Evolutionary conservation across 2,329 filamentous ascomycete genomes (phyloP).

Genomic region (Hysterium pulicare): DNA sequence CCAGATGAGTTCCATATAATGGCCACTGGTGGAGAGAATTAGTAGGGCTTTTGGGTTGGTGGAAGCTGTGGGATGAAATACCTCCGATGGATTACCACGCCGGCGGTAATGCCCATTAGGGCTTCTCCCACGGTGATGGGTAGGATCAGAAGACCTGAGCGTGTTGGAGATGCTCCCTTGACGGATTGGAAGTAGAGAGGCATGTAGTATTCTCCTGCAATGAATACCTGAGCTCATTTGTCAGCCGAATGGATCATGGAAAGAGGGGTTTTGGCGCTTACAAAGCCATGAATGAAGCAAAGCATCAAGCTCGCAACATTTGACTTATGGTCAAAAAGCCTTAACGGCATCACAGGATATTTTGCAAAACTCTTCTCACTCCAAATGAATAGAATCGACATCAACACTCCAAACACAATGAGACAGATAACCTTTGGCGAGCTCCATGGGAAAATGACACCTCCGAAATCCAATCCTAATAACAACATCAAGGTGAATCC

Average conservation of each 20-base stretch:
- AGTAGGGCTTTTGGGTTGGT: background rate
- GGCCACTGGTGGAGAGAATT: conserved; percentile 20
- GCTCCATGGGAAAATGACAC: conserved; percentile 51
- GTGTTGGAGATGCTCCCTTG: conserved; percentile 57
- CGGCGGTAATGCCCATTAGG: conserved; percentile 43
- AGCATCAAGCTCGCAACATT: conserved; percentile 57
- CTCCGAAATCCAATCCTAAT: conserved; percentile 54
- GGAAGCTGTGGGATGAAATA: background rate
- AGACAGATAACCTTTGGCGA: conserved; percentile 55
- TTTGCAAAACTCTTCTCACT: conserved; percentile 62
- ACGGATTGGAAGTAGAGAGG: conserved; percentile 72
- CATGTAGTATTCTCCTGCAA: conserved; percentile 66
- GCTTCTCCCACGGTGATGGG: conserved; percentile 53
- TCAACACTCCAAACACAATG: conserved; percentile 49
- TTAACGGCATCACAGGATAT: conserved; percentile 67
- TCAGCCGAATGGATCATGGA: background rate
- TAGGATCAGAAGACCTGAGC: conserved; percentile 60
- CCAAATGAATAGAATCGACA: conserved; percentile 54
- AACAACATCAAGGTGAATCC: conserved; percentile 52
- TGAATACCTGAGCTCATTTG: conserved; percentile 49
- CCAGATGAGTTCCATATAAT: conserved; percentile 40
- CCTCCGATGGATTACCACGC: conserved; percentile 46
- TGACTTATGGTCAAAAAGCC: conserved; percentile 55
- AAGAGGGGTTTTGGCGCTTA: conserved; percentile 16
- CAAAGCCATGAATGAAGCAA: conserved; percentile 48